Evolutionary conservation across 176 grass and related monocot genomes (phyloP).

Genomic region (Neostapfia colusana): DNA sequence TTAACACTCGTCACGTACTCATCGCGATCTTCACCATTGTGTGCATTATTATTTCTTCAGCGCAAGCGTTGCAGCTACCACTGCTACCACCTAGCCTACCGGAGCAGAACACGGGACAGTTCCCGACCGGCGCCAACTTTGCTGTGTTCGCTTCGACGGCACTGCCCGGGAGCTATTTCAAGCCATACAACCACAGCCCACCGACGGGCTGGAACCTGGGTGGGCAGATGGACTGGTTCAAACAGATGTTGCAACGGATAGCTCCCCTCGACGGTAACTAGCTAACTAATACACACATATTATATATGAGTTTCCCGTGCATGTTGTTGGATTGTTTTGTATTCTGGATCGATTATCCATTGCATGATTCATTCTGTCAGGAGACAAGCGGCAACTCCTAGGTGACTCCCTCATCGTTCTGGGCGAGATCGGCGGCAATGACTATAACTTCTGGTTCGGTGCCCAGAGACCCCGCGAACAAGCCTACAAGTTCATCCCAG

Average conservation of each 20-base stretch:
- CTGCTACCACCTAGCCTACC: conserved; percentile 45
- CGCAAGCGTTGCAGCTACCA: conserved; percentile 47
- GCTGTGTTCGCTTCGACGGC: conserved; percentile 43
- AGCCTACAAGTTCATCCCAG: conserved; percentile 44
- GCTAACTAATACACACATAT: not conserved
- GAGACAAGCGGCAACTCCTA: conserved; percentile 21
- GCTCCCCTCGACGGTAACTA: conserved; percentile 34
- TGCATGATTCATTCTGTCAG: not conserved
- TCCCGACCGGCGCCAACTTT: conserved; percentile 58
- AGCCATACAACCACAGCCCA: not conserved
- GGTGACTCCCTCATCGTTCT: conserved; percentile 46
- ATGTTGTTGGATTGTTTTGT: not conserved
- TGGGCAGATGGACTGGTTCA: conserved; percentile 50
- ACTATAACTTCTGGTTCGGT: conserved; percentile 57
- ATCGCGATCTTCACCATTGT: too few species aligned
- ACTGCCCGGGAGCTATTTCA: conserved; percentile 38
- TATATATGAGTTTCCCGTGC: not conserved
- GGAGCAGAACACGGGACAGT: conserved; percentile 34
- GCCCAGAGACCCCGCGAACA: conserved; percentile 20
- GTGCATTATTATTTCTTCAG: conserved; percentile 22
- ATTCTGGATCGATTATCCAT: too few species aligned
- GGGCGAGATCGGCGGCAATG: conserved; percentile 67
- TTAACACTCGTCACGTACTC: not conserved
- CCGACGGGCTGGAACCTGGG: conserved; percentile 17
- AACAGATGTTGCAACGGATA: conserved; percentile 41